These are phyloP conservation scores for Beauveria sp. DNA, from an alignment of 2,329 filamentous ascomycete species.

Conservation along the genomic window DNA sequence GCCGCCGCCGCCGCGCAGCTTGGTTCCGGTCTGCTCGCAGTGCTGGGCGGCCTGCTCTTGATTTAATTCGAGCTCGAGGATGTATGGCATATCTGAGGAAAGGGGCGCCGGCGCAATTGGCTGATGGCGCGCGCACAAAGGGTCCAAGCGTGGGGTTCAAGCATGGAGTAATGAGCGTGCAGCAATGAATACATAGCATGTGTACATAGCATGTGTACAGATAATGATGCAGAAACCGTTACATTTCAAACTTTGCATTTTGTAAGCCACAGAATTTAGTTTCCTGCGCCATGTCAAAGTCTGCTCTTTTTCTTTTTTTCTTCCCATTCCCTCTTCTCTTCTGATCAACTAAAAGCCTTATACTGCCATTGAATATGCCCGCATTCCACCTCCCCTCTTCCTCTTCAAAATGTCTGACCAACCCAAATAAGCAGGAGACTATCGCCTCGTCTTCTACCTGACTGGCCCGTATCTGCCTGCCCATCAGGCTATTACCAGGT, in stretches of 20 bases:
- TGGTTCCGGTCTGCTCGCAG: conserved; percentile 1
- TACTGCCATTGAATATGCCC: too few species aligned
- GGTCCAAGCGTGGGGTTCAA: not conserved
- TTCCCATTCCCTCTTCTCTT: not conserved
- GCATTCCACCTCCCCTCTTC: too few species aligned
- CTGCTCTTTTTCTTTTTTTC: not conserved
- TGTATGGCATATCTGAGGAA: not conserved
- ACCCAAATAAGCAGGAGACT: conserved; percentile 1
- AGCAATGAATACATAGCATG: not conserved
- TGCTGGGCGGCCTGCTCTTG: not conserved
- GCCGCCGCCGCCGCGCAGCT: not conserved
- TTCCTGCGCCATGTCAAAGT: too few species aligned
- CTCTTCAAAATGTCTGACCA: not conserved
- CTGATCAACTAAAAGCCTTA: too few species aligned
- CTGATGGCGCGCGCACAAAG: too few species aligned
- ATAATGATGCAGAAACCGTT: not conserved
- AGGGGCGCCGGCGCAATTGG: too few species aligned
- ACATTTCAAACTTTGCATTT: not conserved
- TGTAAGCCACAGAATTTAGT: not conserved
- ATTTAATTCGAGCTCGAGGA: not conserved
- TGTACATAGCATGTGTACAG: not conserved
- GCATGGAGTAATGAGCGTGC: not conserved
- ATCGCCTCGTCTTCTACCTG: not conserved
- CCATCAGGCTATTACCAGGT: not conserved
- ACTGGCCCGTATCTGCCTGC: too few species aligned